phyloP scores from a whole-genome alignment of 257 asterid genomes.

The Nicotiana otophora region DNA sequence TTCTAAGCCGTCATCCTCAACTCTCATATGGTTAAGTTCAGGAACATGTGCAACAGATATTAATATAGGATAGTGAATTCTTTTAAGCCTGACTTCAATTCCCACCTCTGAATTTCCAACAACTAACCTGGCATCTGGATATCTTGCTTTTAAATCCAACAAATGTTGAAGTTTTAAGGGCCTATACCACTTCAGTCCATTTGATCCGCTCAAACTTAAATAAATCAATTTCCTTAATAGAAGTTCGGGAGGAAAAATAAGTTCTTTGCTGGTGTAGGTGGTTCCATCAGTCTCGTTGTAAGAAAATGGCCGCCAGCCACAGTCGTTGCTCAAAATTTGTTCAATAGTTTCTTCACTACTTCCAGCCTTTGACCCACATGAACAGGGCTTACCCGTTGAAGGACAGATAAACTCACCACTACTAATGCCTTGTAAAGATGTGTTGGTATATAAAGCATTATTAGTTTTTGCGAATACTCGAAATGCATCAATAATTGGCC shows the following conservation, averaged over 20 bases:
- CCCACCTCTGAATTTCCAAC: conserved; percentile 94
- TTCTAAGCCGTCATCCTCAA: conserved; percentile 73
- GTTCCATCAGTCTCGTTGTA: conserved; percentile 67
- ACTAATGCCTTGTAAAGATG: conserved; percentile 30
- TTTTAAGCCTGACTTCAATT: conserved; percentile 78
- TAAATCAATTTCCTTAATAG: conserved; percentile 43
- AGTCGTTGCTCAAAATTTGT: conserved; percentile 20
- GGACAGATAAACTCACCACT: conserved; percentile 69
- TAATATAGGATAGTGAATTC: conserved; percentile 61
- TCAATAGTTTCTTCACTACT: conserved; percentile 23
- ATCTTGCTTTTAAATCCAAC: conserved; percentile 53
- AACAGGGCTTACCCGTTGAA: conserved; percentile 93
- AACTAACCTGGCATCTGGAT: conserved; percentile 67
- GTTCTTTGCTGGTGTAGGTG: conserved; percentile 66
- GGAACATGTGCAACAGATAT: conserved; percentile 65
- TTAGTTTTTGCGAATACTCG: conserved; percentile 74
- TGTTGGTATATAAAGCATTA: conserved; percentile 57
- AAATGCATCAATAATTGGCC: conserved; percentile 94
- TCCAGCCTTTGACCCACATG: conserved; percentile 47
- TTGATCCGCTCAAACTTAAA: conserved; percentile 54
- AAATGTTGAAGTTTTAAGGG: conserved; percentile 66
- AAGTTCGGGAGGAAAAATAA: conserved; percentile 92
- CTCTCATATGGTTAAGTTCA: conserved; percentile 53
- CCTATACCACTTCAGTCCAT: conserved; percentile 79
- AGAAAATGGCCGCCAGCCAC: conserved; percentile 46